Conservation (phyloP, 805 yeast genomes). For the Kodamaea restingae region DNA sequence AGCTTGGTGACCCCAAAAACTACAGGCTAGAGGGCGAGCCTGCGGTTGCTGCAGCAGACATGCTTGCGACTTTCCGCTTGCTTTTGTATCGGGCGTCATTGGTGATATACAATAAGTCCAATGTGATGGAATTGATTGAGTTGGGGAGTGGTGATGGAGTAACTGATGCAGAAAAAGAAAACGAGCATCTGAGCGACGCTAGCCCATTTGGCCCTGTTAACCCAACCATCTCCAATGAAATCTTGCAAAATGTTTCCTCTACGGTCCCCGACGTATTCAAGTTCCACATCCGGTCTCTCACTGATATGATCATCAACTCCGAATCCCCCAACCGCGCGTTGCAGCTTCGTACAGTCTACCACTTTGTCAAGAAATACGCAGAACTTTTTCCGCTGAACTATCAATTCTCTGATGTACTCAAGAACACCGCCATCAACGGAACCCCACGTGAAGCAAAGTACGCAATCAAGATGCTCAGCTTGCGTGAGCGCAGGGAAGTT, state of each 20-base stretch:
- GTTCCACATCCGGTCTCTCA: slow-evolving; percentile 52
- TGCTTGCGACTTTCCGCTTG: slow-evolving; percentile 51
- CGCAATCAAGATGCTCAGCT: slow-evolving; percentile 54
- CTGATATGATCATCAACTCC: slow-evolving; percentile 26
- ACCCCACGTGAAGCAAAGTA: slow-evolving; percentile 60
- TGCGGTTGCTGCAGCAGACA: slow-evolving; percentile 42
- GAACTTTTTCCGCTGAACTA: slow-evolving; percentile 45
- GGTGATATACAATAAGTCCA: slow-evolving; percentile 62
- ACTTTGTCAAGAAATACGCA: slow-evolving; percentile 50
- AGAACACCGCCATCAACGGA: slow-evolving; percentile 47
- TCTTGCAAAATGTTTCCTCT: slow-evolving; percentile 56
- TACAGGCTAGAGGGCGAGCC: slow-evolving; percentile 32
- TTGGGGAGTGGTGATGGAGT: neutral
- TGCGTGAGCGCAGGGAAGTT: slow-evolving; percentile 41
- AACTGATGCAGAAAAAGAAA: no score
- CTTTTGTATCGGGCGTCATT: slow-evolving; percentile 60
- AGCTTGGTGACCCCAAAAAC: slow-evolving; percentile 50
- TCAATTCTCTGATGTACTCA: slow-evolving; percentile 42
- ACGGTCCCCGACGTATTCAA: slow-evolving; percentile 62
- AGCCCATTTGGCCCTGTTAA: no score
- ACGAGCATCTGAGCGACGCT: no score
- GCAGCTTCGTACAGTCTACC: slow-evolving; percentile 56
- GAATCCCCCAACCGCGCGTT: neutral
- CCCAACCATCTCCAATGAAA: slow-evolving; percentile 35
- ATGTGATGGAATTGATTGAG: slow-evolving; percentile 51